These are phyloP conservation scores for Suillus paluster DNA, from an alignment of 768 basidiomycete genomes.

Conservation along the genomic window DNA sequence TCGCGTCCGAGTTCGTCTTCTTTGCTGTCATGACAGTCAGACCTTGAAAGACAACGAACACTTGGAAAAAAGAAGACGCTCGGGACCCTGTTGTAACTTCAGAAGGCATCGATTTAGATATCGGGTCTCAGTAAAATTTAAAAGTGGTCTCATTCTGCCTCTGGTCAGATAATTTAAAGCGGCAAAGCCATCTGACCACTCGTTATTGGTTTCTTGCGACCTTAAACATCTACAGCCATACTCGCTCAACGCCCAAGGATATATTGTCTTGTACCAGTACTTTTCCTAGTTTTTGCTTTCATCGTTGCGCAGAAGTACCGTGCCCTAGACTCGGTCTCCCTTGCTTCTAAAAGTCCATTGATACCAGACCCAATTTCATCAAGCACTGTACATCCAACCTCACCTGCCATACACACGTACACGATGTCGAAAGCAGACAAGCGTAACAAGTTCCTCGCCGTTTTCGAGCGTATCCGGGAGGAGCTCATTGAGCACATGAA, in stretches of 20 bases:
- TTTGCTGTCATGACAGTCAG: neutral
- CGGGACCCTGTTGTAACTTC: constrained; percentile 3
- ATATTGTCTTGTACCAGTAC: neutral
- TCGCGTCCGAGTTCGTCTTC: neutral
- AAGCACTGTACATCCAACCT: neutral
- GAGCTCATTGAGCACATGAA: constrained; percentile 76
- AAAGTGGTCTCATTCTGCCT: constrained; percentile 6
- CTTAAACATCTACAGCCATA: neutral
- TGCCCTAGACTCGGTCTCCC: neutral
- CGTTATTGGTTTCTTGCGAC: neutral
- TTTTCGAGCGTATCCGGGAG: constrained; percentile 72
- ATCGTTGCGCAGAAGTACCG: neutral
- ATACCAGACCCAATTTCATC: neutral
- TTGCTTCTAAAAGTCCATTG: neutral
- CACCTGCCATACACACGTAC: neutral
- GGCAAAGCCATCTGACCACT: neutral
- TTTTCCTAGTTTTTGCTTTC: neutral
- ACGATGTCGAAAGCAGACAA: constrained; percentile 41
- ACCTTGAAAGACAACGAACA: neutral
- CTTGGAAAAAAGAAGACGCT: neutral
- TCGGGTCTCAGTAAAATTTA: neutral
- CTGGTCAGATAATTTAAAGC: constrained; percentile 2
- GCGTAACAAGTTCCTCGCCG: constrained; percentile 69
- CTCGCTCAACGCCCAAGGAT: neutral
- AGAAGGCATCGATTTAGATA: no score